These are phyloP conservation scores for Blastobotrys apis DNA, from an alignment of 1,139 yeast species.

Conservation along the genomic window DNA sequence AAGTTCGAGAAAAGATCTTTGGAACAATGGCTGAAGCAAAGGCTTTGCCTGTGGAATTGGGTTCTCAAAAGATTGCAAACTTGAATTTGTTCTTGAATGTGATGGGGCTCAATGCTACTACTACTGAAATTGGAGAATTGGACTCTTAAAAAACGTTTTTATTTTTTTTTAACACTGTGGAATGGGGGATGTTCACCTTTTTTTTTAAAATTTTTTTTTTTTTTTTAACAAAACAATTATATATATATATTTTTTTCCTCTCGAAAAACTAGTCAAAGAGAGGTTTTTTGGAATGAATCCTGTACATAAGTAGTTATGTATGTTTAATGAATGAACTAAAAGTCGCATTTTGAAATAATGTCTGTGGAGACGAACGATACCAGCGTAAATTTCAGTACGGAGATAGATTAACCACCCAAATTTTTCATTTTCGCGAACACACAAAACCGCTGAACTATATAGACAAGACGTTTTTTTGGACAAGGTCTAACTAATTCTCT, in stretches of 20 bases:
- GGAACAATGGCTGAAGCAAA: conserved; percentile 84
- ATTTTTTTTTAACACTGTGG: background rate
- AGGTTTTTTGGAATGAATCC: background rate
- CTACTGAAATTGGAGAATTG: conserved; percentile 38
- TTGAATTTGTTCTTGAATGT: conserved; percentile 91
- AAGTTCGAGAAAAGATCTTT: conserved; percentile 88
- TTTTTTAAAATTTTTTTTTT: conserved; percentile 1
- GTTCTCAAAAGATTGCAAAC: conserved; percentile 63
- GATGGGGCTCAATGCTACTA: conserved; percentile 90
- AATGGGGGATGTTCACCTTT: background rate
- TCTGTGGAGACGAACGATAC: background rate
- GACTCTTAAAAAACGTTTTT: conserved; percentile 3
- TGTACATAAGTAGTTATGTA: background rate
- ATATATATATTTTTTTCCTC: too few relatives aligned
- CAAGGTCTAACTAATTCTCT: too few relatives aligned
- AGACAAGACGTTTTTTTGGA: too few relatives aligned
- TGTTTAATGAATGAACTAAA: background rate
- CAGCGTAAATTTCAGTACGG: too few relatives aligned
- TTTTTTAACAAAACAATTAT: too few relatives aligned
- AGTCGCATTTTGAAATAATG: background rate
- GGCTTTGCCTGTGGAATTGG: conserved; percentile 52
- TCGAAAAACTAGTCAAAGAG: background rate
- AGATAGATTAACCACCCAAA: background rate
- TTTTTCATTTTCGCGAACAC: too few relatives aligned
- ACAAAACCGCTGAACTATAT: too few relatives aligned